These are phyloP conservation scores for Phytophthora citricola DNA, from an alignment of 352 stramenopile genomes.

Conservation along the genomic window DNA sequence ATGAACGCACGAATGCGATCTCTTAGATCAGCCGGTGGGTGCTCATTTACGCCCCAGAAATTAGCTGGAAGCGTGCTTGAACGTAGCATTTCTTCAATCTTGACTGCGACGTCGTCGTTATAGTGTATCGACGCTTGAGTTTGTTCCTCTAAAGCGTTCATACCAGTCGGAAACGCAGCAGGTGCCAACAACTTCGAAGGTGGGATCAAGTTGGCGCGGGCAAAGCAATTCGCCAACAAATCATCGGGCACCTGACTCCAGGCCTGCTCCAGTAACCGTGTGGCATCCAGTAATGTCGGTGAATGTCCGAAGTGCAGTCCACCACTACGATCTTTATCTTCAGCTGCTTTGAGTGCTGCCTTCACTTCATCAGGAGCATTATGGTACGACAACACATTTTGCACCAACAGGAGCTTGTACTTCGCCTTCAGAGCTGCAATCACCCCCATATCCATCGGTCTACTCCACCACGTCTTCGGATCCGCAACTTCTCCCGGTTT, in stretches of 20 bases:
- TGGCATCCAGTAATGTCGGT: constrained; percentile 35
- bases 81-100: constrained; percentile 35
- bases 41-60: not conserved
- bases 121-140: constrained; percentile 1
- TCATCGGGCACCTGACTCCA: constrained; percentile 24
- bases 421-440: constrained; percentile 25
- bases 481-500: not conserved
- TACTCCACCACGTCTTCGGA: constrained; percentile 18
- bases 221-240: constrained; percentile 31
- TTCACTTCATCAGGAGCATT: constrained; percentile 35
- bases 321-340: not conserved
- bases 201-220: constrained; percentile 24
- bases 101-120: constrained; percentile 9
- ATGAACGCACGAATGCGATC: constrained; percentile 20
- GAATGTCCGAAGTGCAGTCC: constrained; percentile 33
- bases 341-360: constrained; percentile 12
- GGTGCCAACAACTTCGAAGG: constrained; percentile 26
- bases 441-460: constrained; percentile 23
- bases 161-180: not conserved
- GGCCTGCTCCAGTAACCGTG: constrained; percentile 23
- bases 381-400: constrained; percentile 26
- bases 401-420: constrained; percentile 35
- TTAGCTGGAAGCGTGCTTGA: constrained; percentile 8
- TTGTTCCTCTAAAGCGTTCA: constrained; percentile 5
- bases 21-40: constrained; percentile 1